A percentile compares a stretch with the other conserved stretches of the same genome.
Conservation (phyloP, 2,329 filamentous ascomycete species). For the Cordyceps fumosorosea region DNA sequence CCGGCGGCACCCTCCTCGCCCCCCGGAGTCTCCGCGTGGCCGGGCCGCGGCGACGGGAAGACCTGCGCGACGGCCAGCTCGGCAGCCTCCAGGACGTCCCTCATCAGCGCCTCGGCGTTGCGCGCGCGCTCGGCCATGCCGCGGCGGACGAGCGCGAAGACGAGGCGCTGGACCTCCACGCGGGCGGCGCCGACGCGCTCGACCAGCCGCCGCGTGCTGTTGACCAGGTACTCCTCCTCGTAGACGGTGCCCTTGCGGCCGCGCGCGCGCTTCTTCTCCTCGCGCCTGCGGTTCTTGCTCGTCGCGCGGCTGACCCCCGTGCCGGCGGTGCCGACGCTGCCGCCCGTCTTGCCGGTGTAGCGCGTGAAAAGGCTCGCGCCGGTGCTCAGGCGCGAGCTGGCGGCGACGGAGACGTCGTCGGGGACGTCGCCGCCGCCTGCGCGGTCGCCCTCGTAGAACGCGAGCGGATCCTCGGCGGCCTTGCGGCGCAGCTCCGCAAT, state of each 20-base stretch:
- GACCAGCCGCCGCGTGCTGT: conserved; percentile 74
- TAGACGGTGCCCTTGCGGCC: conserved; percentile 97
- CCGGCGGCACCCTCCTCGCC: conserved; percentile 17
- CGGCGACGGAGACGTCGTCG: conserved; percentile 86
- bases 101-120: conserved; percentile 67
- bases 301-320: conserved; percentile 73
- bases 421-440: conserved; percentile 64
- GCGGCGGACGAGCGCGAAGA: conserved; percentile 70
- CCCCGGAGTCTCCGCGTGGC: conserved; percentile 8
- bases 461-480: conserved; percentile 77
- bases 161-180: conserved; percentile 65
- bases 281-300: conserved; percentile 77
- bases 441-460: conserved; percentile 78
- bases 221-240: conserved; percentile 94
- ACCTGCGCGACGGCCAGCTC: conserved; percentile 62
- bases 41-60: conserved; percentile 36
- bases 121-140: conserved; percentile 83
- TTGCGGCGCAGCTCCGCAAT: conserved; percentile 75
- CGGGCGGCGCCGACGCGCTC: conserved; percentile 70
- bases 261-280: conserved; percentile 90
- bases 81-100: conserved; percentile 68
- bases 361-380: conserved; percentile 85
- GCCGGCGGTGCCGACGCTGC: conserved; percentile 59
- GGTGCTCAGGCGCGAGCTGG: conserved; percentile 71
- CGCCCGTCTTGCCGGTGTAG: conserved; percentile 67